Base-by-base conservation (phyloP, 805 yeast species). In the Ogataea parapolymorpha region DNA sequence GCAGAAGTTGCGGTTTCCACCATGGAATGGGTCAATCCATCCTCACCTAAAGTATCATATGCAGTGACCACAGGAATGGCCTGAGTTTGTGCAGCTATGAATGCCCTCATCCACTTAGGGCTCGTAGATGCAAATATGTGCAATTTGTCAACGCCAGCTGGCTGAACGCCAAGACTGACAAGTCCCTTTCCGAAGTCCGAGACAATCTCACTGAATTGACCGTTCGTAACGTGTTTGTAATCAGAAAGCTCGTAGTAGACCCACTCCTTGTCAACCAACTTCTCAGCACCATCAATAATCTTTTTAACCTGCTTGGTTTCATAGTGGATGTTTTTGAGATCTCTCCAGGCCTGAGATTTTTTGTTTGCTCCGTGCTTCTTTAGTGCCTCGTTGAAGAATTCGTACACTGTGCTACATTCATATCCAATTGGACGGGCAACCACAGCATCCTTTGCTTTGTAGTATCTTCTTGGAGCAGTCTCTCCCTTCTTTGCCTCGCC, bases 61-160 rank as follows among this genome's bases (percentile, higher is more conserved):
- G 99, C 98, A 12, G 99, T 93, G 29, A 89, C 98, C 42, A 85
- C 75, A 17, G 98, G 85, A 45, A 93, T 82, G 36, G 75, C 67
- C 65, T 88, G 96, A 38, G 89, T 70, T 54, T 79, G 77, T 39
- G 87, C 74, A 12, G 90, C 96, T 44, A 87, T 63, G 50, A 80
- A 91, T 24, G 86, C 76, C 67, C 86, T 85, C 87, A 91, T 77
- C 98, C 98, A 91, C 58, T 79, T 79, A 42, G 78, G 82, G 12
- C 95, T 85, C 11, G 99, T 93, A 15, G 85, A 65, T 18, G 96
- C 96, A 66, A 82, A 93, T 40, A 91, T 75, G 63, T 89, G 96
- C 53, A 91, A 61, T 51, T 76, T 78, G 51, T 81, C 82, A 24
- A 65, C 66, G 50, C 75, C 74, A 20, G 63, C 61, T 14, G 95